Percentiles rank a stretch among this genome's conserved stretches.
These are phyloP conservation scores for Tuber brumale DNA, from an alignment of 495 filamentous ascomycete species.

Conservation along the genomic window DNA sequence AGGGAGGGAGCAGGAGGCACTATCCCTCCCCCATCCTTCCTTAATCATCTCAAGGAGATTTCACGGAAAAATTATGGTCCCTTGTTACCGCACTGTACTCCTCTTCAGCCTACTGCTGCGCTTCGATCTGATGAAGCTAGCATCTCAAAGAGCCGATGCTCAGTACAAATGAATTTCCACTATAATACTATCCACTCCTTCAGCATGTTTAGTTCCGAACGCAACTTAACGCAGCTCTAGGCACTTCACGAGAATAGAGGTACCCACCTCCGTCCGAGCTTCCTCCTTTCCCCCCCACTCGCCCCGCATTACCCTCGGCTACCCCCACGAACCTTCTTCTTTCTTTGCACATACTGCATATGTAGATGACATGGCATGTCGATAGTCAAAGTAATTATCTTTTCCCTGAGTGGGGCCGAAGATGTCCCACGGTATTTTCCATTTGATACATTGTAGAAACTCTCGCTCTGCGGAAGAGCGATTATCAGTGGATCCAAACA, in stretches of 20 bases:
- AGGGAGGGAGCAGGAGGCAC: background rate
- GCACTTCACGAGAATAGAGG: background rate
- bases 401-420: conserved; percentile 5
- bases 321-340: conserved; percentile 11
- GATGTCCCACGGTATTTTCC: conserved; percentile 19
- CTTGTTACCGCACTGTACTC: background rate
- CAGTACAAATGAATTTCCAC: background rate
- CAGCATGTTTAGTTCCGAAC: conserved; percentile 15
- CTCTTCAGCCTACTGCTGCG: background rate
- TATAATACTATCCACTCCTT: background rate
- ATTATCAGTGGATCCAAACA: conserved; percentile 17
- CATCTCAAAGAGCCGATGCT: background rate
- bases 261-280: background rate
- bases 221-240: background rate
- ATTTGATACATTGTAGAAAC: conserved; percentile 2
- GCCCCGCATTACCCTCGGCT: conserved; percentile 4
- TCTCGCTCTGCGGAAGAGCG: background rate
- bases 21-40: background rate
- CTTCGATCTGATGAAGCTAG: background rate
- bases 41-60: background rate
- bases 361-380: conserved; percentile 8
- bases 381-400: conserved; percentile 7
- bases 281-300: background rate
- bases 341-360: conserved; percentile 7
- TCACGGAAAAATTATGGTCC: conserved; percentile 5